These are phyloP conservation scores for Lachancea meyersii DNA, from an alignment of 805 yeast genomes.

Conservation along the genomic window DNA sequence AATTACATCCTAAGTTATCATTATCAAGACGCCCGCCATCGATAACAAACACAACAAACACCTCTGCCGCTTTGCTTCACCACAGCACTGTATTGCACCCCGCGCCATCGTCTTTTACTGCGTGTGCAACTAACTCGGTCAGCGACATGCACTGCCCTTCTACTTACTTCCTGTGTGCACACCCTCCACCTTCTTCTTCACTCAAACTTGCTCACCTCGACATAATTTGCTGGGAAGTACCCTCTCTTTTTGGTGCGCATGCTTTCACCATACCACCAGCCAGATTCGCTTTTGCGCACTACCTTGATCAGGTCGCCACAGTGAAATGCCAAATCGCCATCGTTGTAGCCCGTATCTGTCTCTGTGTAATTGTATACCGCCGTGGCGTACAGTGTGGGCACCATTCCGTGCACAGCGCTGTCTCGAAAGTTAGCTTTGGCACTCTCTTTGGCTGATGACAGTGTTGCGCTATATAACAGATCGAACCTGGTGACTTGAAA, in stretches of 20 bases:
- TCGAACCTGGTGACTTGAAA: slow-evolving; percentile 5
- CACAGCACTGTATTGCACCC: no score
- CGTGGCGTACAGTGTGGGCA: slow-evolving; percentile 5
- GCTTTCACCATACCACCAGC: slow-evolving; percentile 12
- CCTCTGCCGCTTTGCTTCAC: no score
- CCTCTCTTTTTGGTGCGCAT: slow-evolving; percentile 9
- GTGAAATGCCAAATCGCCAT: slow-evolving; percentile 2
- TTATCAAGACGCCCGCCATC: no score
- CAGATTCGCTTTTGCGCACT: slow-evolving; percentile 6
- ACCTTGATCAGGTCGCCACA: slow-evolving; percentile 9
- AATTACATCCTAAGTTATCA: no score
- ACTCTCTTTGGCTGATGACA: not conserved
- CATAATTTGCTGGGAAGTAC: slow-evolving; percentile 8
- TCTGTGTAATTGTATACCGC: slow-evolving; percentile 1
- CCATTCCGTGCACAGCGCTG: slow-evolving; percentile 1
- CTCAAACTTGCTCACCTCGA: not conserved
- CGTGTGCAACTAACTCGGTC: no score
- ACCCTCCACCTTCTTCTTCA: no score
- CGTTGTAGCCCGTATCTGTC: not conserved
- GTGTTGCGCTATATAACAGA: slow-evolving; percentile 1
- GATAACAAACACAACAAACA: no score
- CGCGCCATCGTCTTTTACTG: no score
- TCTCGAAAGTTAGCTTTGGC: slow-evolving; percentile 3
- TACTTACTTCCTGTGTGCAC: no score
- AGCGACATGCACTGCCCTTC: no score